These are phyloP conservation scores for Fusarium sp. DNA, from an alignment of 2,329 filamentous ascomycete species.

Conservation along the genomic window DNA sequence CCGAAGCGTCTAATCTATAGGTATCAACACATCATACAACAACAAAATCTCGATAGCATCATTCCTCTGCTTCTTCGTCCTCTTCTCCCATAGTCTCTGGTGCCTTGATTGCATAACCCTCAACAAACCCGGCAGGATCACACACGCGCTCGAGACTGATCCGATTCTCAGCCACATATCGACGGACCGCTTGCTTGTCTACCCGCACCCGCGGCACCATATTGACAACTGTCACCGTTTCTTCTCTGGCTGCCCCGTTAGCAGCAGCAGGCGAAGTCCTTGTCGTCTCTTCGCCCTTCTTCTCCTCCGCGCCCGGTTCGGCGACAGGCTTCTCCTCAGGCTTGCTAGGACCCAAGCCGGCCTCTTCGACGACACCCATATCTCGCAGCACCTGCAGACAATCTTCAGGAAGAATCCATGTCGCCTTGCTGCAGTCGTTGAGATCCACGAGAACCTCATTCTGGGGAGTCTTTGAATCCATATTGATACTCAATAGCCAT, in stretches of 20 bases:
- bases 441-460: conserved; percentile 70
- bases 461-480: conserved; percentile 49
- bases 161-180: conserved; percentile 73
- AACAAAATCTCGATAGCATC: conserved; percentile 6
- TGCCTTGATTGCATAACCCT: conserved; percentile 69
- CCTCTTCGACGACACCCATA: conserved; percentile 79
- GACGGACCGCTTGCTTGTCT: conserved; percentile 68
- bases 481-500: conserved; percentile 65
- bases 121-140: conserved; percentile 79
- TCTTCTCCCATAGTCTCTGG: conserved; percentile 53
- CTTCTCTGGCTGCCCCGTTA: conserved; percentile 42
- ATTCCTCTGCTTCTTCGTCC: conserved; percentile 39
- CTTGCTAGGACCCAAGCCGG: conserved; percentile 60
- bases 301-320: conserved; percentile 36
- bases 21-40: conserved; percentile 1
- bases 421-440: conserved; percentile 78
- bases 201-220: conserved; percentile 62
- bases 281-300: conserved; percentile 39
- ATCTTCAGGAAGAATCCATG: conserved; percentile 88
- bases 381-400: conserved; percentile 81
- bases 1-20: conserved; percentile 31
- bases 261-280: conserved; percentile 1
- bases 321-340: conserved; percentile 34
- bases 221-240: conserved; percentile 48
- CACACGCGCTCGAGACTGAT: conserved; percentile 76